phyloP scores from a whole-genome alignment of 306 rosid species.

The Fagus crenata region DNA sequence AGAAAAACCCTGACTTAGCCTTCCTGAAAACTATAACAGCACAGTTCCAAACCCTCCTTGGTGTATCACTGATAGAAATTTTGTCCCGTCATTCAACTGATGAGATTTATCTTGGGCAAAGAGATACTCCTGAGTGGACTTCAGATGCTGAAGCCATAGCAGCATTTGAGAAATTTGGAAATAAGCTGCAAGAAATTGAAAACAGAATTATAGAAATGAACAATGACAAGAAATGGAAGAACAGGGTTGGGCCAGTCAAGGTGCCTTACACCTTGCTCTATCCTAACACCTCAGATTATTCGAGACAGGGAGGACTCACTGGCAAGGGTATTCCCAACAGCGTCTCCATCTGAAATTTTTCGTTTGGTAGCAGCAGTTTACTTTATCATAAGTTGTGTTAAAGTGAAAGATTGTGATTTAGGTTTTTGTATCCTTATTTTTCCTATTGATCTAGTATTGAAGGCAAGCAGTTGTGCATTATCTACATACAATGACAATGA shows the following conservation, averaged over 20 bases:
- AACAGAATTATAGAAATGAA: slow-evolving; percentile 54
- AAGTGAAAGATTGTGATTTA: not conserved
- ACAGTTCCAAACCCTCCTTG: slow-evolving; percentile 80
- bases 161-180: slow-evolving; percentile 63
- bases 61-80: slow-evolving; percentile 79
- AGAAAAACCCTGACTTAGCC: slow-evolving; percentile 60
- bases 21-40: slow-evolving; percentile 87
- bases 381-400: not conserved
- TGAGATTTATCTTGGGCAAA: slow-evolving; percentile 87
- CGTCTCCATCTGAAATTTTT: slow-evolving; percentile 54
- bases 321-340: slow-evolving; percentile 97
- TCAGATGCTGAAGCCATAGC: slow-evolving; percentile 49
- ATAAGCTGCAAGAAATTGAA: slow-evolving; percentile 59
- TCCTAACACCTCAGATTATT: slow-evolving; percentile 73
- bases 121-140: slow-evolving; percentile 66
- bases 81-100: slow-evolving; percentile 83
- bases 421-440: not conserved
- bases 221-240: slow-evolving; percentile 54
- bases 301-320: slow-evolving; percentile 71
- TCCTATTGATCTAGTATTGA: not conserved
- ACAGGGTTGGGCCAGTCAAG: slow-evolving; percentile 72
- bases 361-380: not conserved
- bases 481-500: too few relatives aligned
- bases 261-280: slow-evolving; percentile 74
- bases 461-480: too few relatives aligned